Percentiles rank a stretch among this genome's conserved stretches.
Evolutionary conservation across 371 early-diverging fungal genomes (phyloP).

Genomic region (Mycotypha africana): DNA sequence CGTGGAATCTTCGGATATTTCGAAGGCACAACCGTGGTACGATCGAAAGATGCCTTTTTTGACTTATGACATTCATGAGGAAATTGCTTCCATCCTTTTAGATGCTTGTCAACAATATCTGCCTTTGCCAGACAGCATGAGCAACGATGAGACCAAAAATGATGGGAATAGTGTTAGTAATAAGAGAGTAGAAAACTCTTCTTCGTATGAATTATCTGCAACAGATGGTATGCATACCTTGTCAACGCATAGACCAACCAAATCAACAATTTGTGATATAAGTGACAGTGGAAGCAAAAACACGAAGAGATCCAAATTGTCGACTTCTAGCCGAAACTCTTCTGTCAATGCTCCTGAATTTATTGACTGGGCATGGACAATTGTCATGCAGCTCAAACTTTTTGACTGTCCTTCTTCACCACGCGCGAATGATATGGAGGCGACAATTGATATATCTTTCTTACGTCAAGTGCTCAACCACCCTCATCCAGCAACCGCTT

Average conservation of each 20-base stretch:
- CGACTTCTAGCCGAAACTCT: too few relatives aligned
- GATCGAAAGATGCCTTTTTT: constrained; percentile 18
- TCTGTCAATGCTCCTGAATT: constrained; percentile 15
- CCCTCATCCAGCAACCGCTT: constrained; percentile 20
- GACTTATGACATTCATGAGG: constrained; percentile 26
- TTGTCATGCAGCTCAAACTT: constrained; percentile 33
- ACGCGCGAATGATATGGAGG: constrained; percentile 25
- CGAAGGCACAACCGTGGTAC: constrained; percentile 33
- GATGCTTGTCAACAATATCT: constrained; percentile 29
- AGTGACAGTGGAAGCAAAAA: constrained; percentile 1
- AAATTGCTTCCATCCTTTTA: constrained; percentile 35
- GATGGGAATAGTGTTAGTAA: background rate
- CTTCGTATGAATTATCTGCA: constrained; percentile 18
- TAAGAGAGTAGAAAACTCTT: background rate
- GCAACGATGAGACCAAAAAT: background rate
- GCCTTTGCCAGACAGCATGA: constrained; percentile 24
- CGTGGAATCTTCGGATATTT: constrained; percentile 10
- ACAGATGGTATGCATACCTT: too few relatives aligned
- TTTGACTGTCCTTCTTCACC: constrained; percentile 38
- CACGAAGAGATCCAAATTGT: too few relatives aligned
- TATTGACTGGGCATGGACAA: constrained; percentile 50
- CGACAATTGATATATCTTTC: constrained; percentile 27
- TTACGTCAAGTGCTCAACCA: constrained; percentile 26
- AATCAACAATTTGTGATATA: too few relatives aligned
- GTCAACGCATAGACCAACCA: constrained; percentile 21